A percentile compares a stretch with the other conserved stretches of the same genome.
phyloP scores from a whole-genome alignment of 208 protist species.

The Leishmania tarentolae region DNA sequence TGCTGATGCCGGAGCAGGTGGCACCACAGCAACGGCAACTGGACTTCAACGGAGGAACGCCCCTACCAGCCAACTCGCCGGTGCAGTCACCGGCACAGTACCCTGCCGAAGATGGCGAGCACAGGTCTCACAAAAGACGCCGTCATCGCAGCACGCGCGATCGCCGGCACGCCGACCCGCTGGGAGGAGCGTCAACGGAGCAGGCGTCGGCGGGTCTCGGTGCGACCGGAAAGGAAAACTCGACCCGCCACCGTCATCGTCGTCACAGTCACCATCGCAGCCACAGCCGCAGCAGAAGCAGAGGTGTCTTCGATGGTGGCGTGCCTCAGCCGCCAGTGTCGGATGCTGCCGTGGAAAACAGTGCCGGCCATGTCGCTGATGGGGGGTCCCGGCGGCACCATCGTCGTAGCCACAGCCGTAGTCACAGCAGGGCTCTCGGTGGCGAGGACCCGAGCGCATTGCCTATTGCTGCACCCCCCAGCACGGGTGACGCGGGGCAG shows the following conservation, averaged over 20 bases:
- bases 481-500: not conserved
- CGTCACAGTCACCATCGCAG: constrained; percentile 23
- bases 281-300: constrained; percentile 10
- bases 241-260: constrained; percentile 16
- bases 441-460: not conserved
- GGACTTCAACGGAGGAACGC: not conserved
- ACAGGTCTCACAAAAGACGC: constrained; percentile 13
- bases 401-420: constrained; percentile 15
- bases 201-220: constrained; percentile 15
- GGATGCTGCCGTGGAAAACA: constrained; percentile 4
- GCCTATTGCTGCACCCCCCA: not conserved
- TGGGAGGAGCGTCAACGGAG: constrained; percentile 8
- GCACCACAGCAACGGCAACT: not conserved
- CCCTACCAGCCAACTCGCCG: not conserved
- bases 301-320: constrained; percentile 27
- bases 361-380: not conserved
- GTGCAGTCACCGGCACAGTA: constrained; percentile 7
- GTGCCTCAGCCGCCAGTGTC: constrained; percentile 2
- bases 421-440: not conserved
- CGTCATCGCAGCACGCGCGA: constrained; percentile 25
- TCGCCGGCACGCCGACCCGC: constrained; percentile 27
- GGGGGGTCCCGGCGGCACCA: not conserved
- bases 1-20: constrained; percentile 10
- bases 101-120: constrained; percentile 20
- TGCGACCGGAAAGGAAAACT: constrained; percentile 11